Base-by-base conservation (phyloP, 2,329 filamentous ascomycete species). In the Cryoendolithus antarcticus region DNA sequence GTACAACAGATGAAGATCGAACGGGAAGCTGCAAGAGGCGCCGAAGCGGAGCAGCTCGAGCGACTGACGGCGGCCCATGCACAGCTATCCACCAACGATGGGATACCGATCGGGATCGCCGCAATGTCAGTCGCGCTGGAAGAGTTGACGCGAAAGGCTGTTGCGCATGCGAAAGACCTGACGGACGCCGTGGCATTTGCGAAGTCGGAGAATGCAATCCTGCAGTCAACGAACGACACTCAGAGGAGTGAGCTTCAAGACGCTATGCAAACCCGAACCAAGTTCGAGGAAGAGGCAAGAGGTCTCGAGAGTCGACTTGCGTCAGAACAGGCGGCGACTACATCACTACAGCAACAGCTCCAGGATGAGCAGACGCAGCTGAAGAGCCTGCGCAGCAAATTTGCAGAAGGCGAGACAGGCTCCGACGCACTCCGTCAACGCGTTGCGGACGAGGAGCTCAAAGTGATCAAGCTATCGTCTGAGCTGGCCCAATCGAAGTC, bases 361-460 rank as follows among this genome's bases (percentile, higher is more conserved):
- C 67, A 71, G 2, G 76, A 82, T 40, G 76, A 82, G 43, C 77
- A 82, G 30, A 65, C 72, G 9, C 80, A 91, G 49, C 69, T 93
- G 13, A 73, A 71, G 41, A 67, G 72, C 21, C 64, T 93, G 13
- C 75, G 83, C 41, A 66, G 68, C 10, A 82, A 81, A 57, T 79
- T 93, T 54, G 76, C 82, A 1, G 82, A 88, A 47, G 86, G 85
- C 10, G 85, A 91, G 59, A 86, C 79, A 3, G 86, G 86, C 4
- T 86, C 85, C 0, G 84, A 88, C 58, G 77, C 75, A 21, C 63
- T 94, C 39, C 77, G 82, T 40, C 80, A 80, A 60, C 75, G 78
- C 40, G 69, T 93, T 3, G 75, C 80, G 32, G 82, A 85, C 41
- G 80, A 86, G 52, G 85, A 93, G 59, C 69, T 66, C 42, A 83